Conservation (phyloP, 805 yeast genomes). For the Candida arabinofermentans region DNA sequence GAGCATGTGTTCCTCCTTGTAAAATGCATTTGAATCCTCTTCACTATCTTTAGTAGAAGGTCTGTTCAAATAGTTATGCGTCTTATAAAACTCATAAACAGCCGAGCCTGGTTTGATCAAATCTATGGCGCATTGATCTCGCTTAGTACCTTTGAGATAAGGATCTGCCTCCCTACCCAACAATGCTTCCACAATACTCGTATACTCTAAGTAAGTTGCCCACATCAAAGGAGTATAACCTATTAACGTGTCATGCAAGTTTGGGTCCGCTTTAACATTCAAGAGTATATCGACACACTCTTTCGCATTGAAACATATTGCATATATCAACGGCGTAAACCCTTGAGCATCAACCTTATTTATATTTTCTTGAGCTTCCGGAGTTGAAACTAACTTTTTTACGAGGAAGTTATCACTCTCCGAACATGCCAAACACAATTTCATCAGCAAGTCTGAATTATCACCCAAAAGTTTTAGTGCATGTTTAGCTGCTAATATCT, state of each 20-base stretch:
- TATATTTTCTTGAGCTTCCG: conserved; percentile 16
- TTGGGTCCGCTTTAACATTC: conserved; percentile 43
- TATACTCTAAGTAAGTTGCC: conserved; percentile 66
- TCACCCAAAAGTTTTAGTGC: conserved; percentile 28
- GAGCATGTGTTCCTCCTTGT: conserved; percentile 14
- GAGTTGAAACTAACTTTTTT: conserved; percentile 23
- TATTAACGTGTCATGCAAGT: conserved; percentile 44
- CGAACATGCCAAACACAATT: conserved; percentile 36
- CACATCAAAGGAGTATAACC: conserved; percentile 78
- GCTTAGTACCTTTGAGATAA: conserved; percentile 33
- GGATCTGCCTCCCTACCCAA: conserved; percentile 65
- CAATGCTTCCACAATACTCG: conserved; percentile 50
- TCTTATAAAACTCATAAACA: conserved; percentile 54
- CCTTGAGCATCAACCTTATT: conserved; percentile 37
- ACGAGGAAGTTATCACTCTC: conserved; percentile 33
- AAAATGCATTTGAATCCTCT: conserved; percentile 10
- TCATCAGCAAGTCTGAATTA: conserved; percentile 28
- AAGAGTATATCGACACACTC: conserved; percentile 46
- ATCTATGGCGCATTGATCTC: conserved; percentile 49
- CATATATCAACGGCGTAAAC: conserved; percentile 45
- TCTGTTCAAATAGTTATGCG: conserved; percentile 41
- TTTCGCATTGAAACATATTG: conserved; percentile 50
- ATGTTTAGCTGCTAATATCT: conserved; percentile 34
- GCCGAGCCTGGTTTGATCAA: conserved; percentile 53
- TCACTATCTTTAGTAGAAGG: background rate